phyloP scores from a whole-genome alignment of 1,284 basidiomycete species.

The Sporisorium sorghi region DNA sequence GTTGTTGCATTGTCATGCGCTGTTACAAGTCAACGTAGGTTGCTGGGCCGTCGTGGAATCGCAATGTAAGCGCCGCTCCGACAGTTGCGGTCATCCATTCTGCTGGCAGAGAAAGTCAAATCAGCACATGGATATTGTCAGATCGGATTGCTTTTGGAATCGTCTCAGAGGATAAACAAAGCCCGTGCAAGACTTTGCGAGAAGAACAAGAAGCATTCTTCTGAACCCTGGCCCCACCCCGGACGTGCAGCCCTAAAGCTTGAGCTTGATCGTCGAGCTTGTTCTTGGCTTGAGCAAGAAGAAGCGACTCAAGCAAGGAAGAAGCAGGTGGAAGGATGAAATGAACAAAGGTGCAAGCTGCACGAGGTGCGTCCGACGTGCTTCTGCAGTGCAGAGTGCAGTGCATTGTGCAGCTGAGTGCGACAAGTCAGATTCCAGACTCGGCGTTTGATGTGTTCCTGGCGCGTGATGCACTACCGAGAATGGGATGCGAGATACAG shows the following conservation, averaged over 20 bases:
- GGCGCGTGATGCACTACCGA: background rate
- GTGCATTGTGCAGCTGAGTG: too few relatives aligned
- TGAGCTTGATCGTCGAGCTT: background rate
- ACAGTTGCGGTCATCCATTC: background rate
- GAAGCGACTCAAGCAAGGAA: background rate
- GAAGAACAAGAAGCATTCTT: background rate
- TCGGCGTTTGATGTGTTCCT: background rate
- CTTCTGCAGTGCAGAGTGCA: conserved; percentile 21
- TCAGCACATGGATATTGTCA: background rate
- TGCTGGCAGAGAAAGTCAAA: too few relatives aligned
- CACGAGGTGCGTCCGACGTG: conserved; percentile 30
- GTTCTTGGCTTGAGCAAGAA: background rate
- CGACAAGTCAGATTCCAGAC: conserved; percentile 15
- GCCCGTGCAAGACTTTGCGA: background rate
- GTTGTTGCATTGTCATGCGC: background rate
- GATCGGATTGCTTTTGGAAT: background rate
- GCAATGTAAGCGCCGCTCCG: conserved; percentile 10
- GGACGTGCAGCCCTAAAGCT: background rate
- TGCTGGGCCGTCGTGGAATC: conserved; percentile 5
- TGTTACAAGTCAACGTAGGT: conserved; percentile 1
- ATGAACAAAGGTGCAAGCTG: conserved; percentile 9
- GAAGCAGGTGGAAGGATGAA: background rate
- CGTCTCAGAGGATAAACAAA: conserved; percentile 2
- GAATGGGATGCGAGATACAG: conserved; percentile 1
- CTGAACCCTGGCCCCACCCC: background rate